Evolutionary conservation across 805 yeast genomes (phyloP).

Genomic region (Ogataea chonburiensis): DNA sequence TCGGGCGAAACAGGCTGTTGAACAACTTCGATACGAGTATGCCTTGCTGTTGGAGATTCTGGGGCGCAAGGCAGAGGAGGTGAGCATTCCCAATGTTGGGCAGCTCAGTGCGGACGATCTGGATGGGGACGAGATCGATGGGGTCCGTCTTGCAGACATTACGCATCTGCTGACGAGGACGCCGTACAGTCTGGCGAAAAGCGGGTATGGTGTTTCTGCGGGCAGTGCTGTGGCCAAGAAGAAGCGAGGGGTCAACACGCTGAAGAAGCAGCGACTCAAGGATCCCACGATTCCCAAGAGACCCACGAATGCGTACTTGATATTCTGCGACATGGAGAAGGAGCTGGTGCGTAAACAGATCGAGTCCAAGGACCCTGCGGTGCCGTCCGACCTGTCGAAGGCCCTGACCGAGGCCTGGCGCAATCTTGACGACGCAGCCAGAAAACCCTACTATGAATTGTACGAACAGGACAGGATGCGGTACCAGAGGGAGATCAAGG

Average conservation of each 20-base stretch:
- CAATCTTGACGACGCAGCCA: conserved; percentile 60
- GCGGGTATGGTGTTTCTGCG: conserved; percentile 13
- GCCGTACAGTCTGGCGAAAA: conserved; percentile 26
- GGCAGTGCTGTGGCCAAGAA: conserved; percentile 28
- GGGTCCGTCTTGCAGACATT: conserved; percentile 28
- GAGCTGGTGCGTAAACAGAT: conserved; percentile 63
- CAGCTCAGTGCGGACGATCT: conserved; percentile 26
- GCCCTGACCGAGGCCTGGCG: conserved; percentile 88
- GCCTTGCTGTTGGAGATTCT: conserved; percentile 75
- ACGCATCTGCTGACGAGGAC: conserved; percentile 29
- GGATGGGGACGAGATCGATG: conserved; percentile 29
- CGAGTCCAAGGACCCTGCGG: conserved; percentile 51
- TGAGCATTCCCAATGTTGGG: conserved; percentile 27
- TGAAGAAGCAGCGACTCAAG: conserved; percentile 41
- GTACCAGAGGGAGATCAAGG: conserved; percentile 70
- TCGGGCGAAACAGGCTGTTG: conserved; percentile 71
- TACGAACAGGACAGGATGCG: conserved; percentile 78
- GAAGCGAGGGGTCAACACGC: conserved; percentile 29
- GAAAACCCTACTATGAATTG: conserved; percentile 69
- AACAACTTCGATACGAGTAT: conserved; percentile 80
- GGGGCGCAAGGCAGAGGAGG: conserved; percentile 50
- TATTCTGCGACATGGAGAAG: conserved; percentile 84
- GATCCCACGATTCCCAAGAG: conserved; percentile 87
- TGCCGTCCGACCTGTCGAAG: conserved; percentile 64
- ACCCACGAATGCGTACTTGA: conserved; percentile 86